Percentiles rank a stretch among this genome's conserved stretches.
Conservation (phyloP, 2,329 filamentous ascomycete genomes). For the Xylariaceae sp. region DNA sequence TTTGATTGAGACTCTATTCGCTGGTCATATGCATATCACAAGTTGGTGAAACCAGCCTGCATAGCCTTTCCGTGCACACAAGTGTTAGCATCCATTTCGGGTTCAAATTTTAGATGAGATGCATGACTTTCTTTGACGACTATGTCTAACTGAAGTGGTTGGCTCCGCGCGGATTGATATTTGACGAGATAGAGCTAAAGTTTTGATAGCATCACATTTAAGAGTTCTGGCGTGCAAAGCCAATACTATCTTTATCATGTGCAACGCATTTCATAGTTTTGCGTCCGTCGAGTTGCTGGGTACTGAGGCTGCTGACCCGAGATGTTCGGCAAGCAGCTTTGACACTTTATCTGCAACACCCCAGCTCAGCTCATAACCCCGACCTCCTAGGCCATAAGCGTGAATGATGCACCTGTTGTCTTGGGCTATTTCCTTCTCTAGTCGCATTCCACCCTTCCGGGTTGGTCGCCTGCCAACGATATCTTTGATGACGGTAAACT, state of each 20-base stretch:
- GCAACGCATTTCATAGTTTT: slow-evolving; percentile 18
- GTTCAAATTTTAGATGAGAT: too few species aligned
- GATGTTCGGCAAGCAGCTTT: slow-evolving; percentile 43
- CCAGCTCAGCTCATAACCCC: slow-evolving; percentile 68
- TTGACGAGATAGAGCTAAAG: too few species aligned
- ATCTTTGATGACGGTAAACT: slow-evolving; percentile 47
- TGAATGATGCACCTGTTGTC: slow-evolving; percentile 50
- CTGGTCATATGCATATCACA: neutral
- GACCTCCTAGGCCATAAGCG: slow-evolving; percentile 65
- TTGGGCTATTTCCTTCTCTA: slow-evolving; percentile 55
- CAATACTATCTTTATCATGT: too few species aligned
- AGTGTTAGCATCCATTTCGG: too few species aligned
- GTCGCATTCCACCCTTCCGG: slow-evolving; percentile 54
- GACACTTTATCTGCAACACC: slow-evolving; percentile 60
- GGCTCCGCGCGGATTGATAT: too few species aligned
- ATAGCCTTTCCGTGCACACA: too few species aligned
- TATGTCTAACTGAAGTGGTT: too few species aligned
- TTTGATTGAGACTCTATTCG: too few species aligned
- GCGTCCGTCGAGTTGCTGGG: neutral
- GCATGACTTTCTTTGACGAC: too few species aligned
- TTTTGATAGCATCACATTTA: too few species aligned
- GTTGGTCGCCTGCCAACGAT: slow-evolving; percentile 54
- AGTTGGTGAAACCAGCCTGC: neutral
- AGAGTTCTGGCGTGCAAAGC: too few species aligned
- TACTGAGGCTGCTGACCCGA: slow-evolving; percentile 10